phyloP scores from a whole-genome alignment of 805 yeast genomes.

The Metschnikowia chrysomelidarum region DNA sequence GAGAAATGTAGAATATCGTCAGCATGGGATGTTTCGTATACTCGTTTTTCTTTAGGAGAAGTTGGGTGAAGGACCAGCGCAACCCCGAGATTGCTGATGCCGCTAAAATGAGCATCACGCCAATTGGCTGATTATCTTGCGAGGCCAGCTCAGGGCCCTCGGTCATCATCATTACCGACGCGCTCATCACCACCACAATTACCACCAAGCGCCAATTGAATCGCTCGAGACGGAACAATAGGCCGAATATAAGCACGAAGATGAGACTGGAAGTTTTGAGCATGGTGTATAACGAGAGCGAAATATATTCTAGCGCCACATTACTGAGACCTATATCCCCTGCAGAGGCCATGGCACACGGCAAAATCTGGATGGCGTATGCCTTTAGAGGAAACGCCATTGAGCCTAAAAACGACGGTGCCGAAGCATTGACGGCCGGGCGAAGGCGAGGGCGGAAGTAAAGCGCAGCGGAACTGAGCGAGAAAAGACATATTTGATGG shows the following conservation, averaged over 20 bases:
- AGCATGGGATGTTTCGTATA: slow-evolving; percentile 72
- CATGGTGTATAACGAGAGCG: slow-evolving; percentile 88
- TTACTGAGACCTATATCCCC: slow-evolving; percentile 95
- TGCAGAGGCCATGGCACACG: slow-evolving; percentile 84
- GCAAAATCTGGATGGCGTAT: slow-evolving; percentile 59
- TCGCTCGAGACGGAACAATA: slow-evolving; percentile 72
- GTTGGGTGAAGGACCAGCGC: slow-evolving; percentile 93
- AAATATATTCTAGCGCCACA: slow-evolving; percentile 72
- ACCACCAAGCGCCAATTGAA: slow-evolving; percentile 64
- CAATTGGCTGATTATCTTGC: slow-evolving; percentile 38
- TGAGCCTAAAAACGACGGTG: slow-evolving; percentile 16
- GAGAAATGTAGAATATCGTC: slow-evolving; percentile 81
- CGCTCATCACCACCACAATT: slow-evolving; percentile 76
- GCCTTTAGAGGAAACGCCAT: slow-evolving; percentile 19
- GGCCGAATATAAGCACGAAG: slow-evolving; percentile 87
- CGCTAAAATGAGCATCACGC: slow-evolving; percentile 69
- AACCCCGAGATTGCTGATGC: slow-evolving; percentile 86
- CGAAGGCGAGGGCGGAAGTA: slow-evolving; percentile 48
- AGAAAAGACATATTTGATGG: slow-evolving; percentile 73
- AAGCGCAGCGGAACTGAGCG: slow-evolving; percentile 48
- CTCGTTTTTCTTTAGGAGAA: slow-evolving; percentile 61
- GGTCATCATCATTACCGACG: slow-evolving; percentile 89
- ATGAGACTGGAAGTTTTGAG: slow-evolving; percentile 84
- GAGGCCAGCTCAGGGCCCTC: slow-evolving; percentile 29
- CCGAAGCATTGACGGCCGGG: slow-evolving; percentile 26